Conservation (phyloP, 345 rosid genomes). For the Litchi chinensis region DNA sequence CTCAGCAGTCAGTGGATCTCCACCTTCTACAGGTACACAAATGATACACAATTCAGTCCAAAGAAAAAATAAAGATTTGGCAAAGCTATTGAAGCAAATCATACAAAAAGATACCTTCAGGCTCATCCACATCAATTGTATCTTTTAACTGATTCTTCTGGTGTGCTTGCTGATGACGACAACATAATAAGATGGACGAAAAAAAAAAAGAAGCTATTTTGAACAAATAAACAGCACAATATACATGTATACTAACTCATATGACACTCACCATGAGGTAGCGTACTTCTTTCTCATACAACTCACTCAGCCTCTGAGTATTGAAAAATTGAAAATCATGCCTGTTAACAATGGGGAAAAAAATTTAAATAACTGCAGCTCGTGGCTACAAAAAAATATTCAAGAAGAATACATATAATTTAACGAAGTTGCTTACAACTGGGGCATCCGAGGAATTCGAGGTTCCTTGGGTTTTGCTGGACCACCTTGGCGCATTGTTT, state of each 20-base stretch:
- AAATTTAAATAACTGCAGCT: slow-evolving; percentile 15
- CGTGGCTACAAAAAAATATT: slow-evolving; percentile 10
- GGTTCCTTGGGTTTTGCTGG: slow-evolving; percentile 95
- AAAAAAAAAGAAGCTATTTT: background rate
- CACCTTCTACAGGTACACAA: slow-evolving; percentile 48
- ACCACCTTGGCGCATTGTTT: slow-evolving; percentile 95
- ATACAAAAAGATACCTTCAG: slow-evolving; percentile 63
- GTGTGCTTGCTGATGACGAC: slow-evolving; percentile 78
- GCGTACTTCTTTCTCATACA: slow-evolving; percentile 99
- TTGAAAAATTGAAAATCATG: slow-evolving; percentile 98
- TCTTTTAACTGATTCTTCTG: slow-evolving; percentile 97
- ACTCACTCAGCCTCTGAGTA: slow-evolving; percentile 88
- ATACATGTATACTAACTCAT: slow-evolving; percentile 7
- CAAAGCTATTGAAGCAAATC: slow-evolving; percentile 2
- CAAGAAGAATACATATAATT: background rate
- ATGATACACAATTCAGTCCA: slow-evolving; percentile 18
- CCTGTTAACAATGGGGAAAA: slow-evolving; percentile 43
- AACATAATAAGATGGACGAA: background rate
- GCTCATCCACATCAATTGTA: slow-evolving; percentile 91
- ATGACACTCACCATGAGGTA: slow-evolving; percentile 75
- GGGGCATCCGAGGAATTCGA: slow-evolving; percentile 99
- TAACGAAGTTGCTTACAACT: slow-evolving; percentile 57
- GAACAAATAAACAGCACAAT: slow-evolving; percentile 10
- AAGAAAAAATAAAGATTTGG: slow-evolving; percentile 2
- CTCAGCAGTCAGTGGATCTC: slow-evolving; percentile 96